Evolutionary conservation across 2,329 filamentous ascomycete species (phyloP), one percentile per base, ranked within the genome.

Genomic region (Aspergillus cejpii): DNA sequence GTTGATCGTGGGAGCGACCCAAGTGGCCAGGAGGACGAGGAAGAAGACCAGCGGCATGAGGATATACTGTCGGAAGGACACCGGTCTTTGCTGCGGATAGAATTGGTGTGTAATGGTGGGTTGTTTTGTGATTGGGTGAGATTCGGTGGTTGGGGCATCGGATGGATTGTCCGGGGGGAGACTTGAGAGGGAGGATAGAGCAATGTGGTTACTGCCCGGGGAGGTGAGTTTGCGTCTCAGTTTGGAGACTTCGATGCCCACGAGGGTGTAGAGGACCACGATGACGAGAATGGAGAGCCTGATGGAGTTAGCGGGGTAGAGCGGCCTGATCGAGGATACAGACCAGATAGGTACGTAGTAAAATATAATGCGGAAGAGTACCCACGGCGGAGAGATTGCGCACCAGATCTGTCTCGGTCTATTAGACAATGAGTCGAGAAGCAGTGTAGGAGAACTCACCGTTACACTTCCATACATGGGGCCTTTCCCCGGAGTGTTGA

Each of bases 31-130:
- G 20, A 67, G 48, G 4, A 62, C 63, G 2, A 68, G 48, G 41
- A 66, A 66, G 47, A 68, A 67, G 14, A 68, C 51, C 3, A 64
- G 54, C 1, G 65, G 66, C 66, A 69, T 68, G 12, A 68, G 55
- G 11, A 69, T 55, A 43, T 67, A 69, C 42, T 69, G 64, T 7
- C 63, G 51, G 31, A 69, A 60, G 0, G 66, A 69, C 1, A 68
- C 52, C 12, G n/a, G n/a, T n/a, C n/a, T n/a, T n/a, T n/a, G n/a
- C n/a, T n/a, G n/a, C n/a, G n/a, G n/a, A n/a, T n/a, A n/a, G n/a
- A n/a, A n/a, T n/a, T n/a, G n/a, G n/a, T n/a, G n/a, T n/a, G n/a
- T n/a, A n/a, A n/a, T n/a, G n/a, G n/a, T n/a, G n/a, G n/a, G n/a
- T n/a, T n/a, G n/a, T n/a, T n/a, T n/a, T n/a, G n/a, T n/a, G n/a